Evolutionary conservation across 2,329 filamentous ascomycete species (phyloP), one percentile per base, ranked within the genome.

Genomic region (Xylariaceae sp.): DNA sequence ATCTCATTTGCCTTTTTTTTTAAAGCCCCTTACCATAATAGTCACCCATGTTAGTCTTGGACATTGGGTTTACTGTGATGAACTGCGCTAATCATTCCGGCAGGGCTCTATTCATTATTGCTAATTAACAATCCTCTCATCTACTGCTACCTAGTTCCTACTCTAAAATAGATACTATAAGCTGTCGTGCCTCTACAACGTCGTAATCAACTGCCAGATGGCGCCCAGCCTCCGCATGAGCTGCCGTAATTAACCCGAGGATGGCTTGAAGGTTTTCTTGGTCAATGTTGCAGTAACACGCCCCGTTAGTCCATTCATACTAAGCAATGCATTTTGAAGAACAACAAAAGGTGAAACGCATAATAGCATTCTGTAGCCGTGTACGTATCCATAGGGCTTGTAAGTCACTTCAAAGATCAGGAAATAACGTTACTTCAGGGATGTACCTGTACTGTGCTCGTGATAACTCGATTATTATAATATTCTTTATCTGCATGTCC

Each of bases 191-290:
- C 61, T 63, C 50, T 65, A 64, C 57, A 60, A 64, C 43, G 45
- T 65, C 31, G 51, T 49, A 48, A 56, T 65, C 62, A 65, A 67
- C 65, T 62, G 45, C 53, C 53, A 60, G 66, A 66, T 68, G 56
- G 58, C 61, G 67, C 67, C 58, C 62, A 58, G 54, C 60, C 61
- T 60, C 60, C 62, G 62, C 52, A 53, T 53, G 67, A 66, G 55
- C 60, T 61, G 64, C 51, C 61, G 63, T 67, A 59, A 60, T 60
- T 60, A 60, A 52, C 55, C 59, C 54, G 33, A 63, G 62, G 63
- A 63, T 53, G 50, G 51, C 63, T 61, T 66, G 58, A 57, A 65
- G 65, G 63, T 52, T 49, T 51, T 49, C 40, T 36, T 48, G 41
- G 54, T 44, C 29, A 29, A 51, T 49, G 39, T 50, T 59, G 45